Percentiles rank a stretch among this genome's conserved stretches.
Conservation (phyloP, 2,329 filamentous ascomycete genomes). For the Cordyceps tenuipes region DNA sequence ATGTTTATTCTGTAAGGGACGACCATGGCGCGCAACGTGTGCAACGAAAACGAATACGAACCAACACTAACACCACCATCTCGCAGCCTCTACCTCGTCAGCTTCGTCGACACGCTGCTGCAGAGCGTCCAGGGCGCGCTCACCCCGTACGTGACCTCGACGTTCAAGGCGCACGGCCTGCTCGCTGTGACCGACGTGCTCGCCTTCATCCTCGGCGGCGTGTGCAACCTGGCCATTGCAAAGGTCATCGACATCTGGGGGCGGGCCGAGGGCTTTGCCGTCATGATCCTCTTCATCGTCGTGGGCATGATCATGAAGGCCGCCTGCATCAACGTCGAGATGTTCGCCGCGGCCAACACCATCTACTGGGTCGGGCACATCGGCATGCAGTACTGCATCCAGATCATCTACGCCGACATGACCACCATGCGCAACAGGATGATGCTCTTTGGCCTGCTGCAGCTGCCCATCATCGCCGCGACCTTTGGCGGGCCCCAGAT, state of each 20-base stretch:
- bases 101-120: slow-evolving; percentile 29
- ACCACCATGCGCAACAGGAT: slow-evolving; percentile 35
- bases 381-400: slow-evolving; percentile 31
- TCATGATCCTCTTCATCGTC: slow-evolving; percentile 35
- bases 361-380: slow-evolving; percentile 54
- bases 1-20: slow-evolving; percentile 30
- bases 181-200: slow-evolving; percentile 59
- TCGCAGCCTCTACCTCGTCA: slow-evolving; percentile 33
- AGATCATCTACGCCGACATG: slow-evolving; percentile 36
- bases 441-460: slow-evolving; percentile 33
- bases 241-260: slow-evolving; percentile 43
- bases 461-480: slow-evolving; percentile 35
- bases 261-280: slow-evolving; percentile 36
- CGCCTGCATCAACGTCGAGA: slow-evolving; percentile 45
- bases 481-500: slow-evolving; percentile 36
- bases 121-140: slow-evolving; percentile 37
- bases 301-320: slow-evolving; percentile 57
- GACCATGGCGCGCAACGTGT: too few relatives aligned
- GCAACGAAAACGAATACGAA: background rate
- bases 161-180: slow-evolving; percentile 55
- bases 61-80: background rate
- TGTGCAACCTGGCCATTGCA: slow-evolving; percentile 33
- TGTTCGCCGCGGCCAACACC: slow-evolving; percentile 52
- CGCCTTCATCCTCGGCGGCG: slow-evolving; percentile 35
- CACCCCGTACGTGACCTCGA: slow-evolving; percentile 57